These are phyloP conservation scores for Phialemonium atrogriseum DNA, from an alignment of 2,329 filamentous ascomycete genomes.

Conservation along the genomic window DNA sequence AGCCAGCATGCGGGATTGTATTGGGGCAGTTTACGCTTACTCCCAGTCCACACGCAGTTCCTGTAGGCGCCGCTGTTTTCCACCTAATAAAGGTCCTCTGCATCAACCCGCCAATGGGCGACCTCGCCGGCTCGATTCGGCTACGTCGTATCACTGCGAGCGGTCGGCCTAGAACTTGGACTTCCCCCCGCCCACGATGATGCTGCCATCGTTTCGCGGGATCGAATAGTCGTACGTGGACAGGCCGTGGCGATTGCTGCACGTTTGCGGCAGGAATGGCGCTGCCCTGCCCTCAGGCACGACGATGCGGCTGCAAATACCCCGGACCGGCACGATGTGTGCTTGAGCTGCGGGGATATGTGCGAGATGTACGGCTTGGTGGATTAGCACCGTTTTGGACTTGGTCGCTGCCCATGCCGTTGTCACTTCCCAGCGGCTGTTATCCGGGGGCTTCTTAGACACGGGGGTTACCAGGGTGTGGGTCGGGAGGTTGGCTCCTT, in stretches of 20 bases:
- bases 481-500: too few species aligned
- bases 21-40: slow-evolving; percentile 9
- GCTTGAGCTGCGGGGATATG: too few species aligned
- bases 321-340: too few species aligned
- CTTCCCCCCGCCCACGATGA: slow-evolving; percentile 27
- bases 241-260: slow-evolving; percentile 14
- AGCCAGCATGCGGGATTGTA: background rate
- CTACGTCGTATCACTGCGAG: slow-evolving; percentile 34
- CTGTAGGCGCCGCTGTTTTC: slow-evolving; percentile 30
- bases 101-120: slow-evolving; percentile 41
- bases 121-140: slow-evolving; percentile 33
- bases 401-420: too few species aligned
- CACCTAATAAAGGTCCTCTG: slow-evolving; percentile 38
- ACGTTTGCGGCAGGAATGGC: too few species aligned
- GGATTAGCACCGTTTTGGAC: too few species aligned
- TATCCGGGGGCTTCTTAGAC: too few species aligned
- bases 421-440: too few species aligned
- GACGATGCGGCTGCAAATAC: too few species aligned
- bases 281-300: too few species aligned
- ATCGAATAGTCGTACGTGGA: slow-evolving; percentile 28
- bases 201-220: slow-evolving; percentile 32
- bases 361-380: too few species aligned
- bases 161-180: slow-evolving; percentile 21
- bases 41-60: slow-evolving; percentile 25
- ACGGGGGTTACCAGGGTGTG: too few species aligned